These are phyloP conservation scores for Dendrobium chrysotoxum DNA, from an alignment of 106 monocot genomes.

Conservation along the genomic window DNA sequence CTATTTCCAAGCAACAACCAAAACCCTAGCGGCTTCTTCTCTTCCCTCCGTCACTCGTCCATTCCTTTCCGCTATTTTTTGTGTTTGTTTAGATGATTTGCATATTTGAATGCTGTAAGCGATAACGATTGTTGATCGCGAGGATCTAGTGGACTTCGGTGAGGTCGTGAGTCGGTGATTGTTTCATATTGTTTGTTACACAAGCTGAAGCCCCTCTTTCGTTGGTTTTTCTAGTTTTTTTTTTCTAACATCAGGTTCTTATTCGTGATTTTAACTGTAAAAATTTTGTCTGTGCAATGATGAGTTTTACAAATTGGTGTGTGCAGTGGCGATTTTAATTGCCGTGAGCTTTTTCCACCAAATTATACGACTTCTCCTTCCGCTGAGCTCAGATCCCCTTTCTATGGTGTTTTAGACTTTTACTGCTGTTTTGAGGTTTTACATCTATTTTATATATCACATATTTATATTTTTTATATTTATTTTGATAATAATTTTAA, in stretches of 20 bases:
- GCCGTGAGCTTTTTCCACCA: constrained; percentile 9
- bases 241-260: neutral
- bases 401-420: neutral
- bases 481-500: too few species aligned
- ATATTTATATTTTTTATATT: too few species aligned
- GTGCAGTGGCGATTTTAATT: constrained; percentile 3
- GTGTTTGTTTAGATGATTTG: neutral
- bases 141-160: constrained; percentile 4
- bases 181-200: neutral
- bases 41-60: too few species aligned
- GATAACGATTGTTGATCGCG: neutral
- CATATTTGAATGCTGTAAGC: too few species aligned
- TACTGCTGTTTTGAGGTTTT: too few species aligned
- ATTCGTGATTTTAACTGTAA: neutral
- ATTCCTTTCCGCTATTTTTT: too few species aligned
- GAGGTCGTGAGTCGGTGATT: neutral
- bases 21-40: too few species aligned
- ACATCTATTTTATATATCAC: too few species aligned
- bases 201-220: neutral
- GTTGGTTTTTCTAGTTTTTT: neutral
- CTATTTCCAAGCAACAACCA: too few species aligned
- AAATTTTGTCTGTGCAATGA: neutral
- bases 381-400: constrained; percentile 6
- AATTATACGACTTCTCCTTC: constrained; percentile 11
- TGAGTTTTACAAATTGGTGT: neutral